phyloP scores from a whole-genome alignment of 139 green algal genomes.

The Picochlorum sp. region DNA sequence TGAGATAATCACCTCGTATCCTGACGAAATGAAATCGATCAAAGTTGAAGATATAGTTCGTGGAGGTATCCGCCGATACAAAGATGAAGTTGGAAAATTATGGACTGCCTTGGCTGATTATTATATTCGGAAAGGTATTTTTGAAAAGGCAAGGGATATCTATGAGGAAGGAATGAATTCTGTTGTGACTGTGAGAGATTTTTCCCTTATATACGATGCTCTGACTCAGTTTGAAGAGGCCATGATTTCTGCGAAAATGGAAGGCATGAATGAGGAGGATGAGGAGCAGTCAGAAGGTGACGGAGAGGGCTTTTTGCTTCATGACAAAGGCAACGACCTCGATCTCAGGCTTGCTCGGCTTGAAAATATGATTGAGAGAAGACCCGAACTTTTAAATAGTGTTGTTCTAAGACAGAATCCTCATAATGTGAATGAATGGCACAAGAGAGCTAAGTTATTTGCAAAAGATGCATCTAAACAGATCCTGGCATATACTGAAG shows the following conservation, averaged over 20 bases:
- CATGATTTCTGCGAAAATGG: constrained; percentile 72
- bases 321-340: constrained; percentile 70
- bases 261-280: constrained; percentile 29
- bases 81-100: constrained; percentile 86
- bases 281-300: constrained; percentile 8
- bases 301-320: constrained; percentile 62
- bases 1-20: constrained; percentile 90
- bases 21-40: constrained; percentile 31
- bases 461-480: constrained; percentile 69
- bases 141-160: constrained; percentile 92
- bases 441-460: constrained; percentile 91
- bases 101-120: constrained; percentile 95
- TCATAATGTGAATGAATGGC: constrained; percentile 94
- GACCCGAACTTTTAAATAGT: constrained; percentile 75
- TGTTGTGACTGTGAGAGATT: constrained; percentile 67
- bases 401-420: constrained; percentile 97
- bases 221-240: constrained; percentile 87
- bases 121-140: constrained; percentile 88
- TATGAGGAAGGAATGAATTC: constrained; percentile 88
- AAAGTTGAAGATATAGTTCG: constrained; percentile 67
- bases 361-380: constrained; percentile 72
- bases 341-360: constrained; percentile 90
- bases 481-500: constrained; percentile 89
- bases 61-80: constrained; percentile 63
- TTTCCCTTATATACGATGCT: constrained; percentile 95